Evolutionary conservation across 176 grass and related monocot genomes (phyloP).

Genomic region (Rhipidocladum racemiflorum): DNA sequence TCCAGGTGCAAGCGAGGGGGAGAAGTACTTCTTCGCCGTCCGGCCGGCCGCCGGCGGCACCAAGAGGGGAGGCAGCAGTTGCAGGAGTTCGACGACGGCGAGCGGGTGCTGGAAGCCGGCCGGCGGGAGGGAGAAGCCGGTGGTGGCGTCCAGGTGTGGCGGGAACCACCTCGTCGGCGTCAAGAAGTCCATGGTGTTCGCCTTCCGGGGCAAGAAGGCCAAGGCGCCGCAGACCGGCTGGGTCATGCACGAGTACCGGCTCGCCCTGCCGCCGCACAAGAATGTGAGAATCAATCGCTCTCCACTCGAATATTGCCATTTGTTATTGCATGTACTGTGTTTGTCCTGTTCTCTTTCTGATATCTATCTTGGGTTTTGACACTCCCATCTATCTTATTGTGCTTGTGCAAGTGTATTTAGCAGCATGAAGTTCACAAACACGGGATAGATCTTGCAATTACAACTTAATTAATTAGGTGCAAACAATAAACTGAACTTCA

Average conservation of each 20-base stretch:
- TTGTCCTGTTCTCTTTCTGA: neutral
- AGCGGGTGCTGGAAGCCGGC: constrained; percentile 67
- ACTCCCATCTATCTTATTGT: too few relatives aligned
- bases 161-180: constrained; percentile 57
- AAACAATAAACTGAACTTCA: neutral
- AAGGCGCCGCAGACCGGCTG: constrained; percentile 40
- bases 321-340: neutral
- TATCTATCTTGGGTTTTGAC: too few relatives aligned
- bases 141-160: constrained; percentile 38
- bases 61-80: neutral
- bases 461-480: neutral
- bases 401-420: neutral
- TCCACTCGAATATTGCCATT: constrained; percentile 12
- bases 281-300: constrained; percentile 37
- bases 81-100: constrained; percentile 12
- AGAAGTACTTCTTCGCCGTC: constrained; percentile 69
- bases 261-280: constrained; percentile 41
- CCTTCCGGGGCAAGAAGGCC: constrained; percentile 9
- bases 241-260: constrained; percentile 86
- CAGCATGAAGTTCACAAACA: neutral
- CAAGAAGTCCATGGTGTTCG: constrained; percentile 63
- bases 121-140: constrained; percentile 45
- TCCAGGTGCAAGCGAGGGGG: constrained; percentile 55
- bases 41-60: neutral
- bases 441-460: neutral